Base-by-base conservation (phyloP, 352 stramenopile genomes). In the Phytophthora quininea region DNA sequence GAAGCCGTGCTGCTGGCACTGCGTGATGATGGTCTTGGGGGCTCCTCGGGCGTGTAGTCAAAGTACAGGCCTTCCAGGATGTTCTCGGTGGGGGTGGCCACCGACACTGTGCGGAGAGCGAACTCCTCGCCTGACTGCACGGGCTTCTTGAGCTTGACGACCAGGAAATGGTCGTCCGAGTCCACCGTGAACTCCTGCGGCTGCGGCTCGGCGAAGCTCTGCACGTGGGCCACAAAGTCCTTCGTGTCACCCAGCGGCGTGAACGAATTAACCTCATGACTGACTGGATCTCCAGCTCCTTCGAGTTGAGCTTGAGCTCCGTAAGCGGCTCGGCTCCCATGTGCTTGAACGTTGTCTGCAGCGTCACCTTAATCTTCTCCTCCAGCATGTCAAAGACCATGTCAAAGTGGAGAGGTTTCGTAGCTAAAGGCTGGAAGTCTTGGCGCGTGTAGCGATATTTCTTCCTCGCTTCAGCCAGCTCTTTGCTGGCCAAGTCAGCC, bases 321-420 rank as follows among this genome's bases (percentile, higher is more conserved):
- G 67, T 58, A 29, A 90, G 70, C 14, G 82, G 71, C 47, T 69
- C 42, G 3, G 29, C 54, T 14, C 66, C 82, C 1, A 74, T 29
- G 62, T 92, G 84, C 54, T 80, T 78, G 37, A 91, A 69, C 53
- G 84, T 92, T 58, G 84, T 90, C 56, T 92, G 80, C 47, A 89
- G 76, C 68, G 78, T 88, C 61, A 92, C 84, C 58, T 82, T 85
- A 19, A 80, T 76, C 59, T 83, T 74, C 32, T 54, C 61, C 61
- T 91, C 77, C 4, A 77, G 80, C n/a, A 93, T 77, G 56, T 92
- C 85, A 43, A 93, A 93, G 1, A 91, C 77, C 83, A 92, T 90
- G 70, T 93, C 81, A 37, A 90, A 90, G 72, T 93, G 85, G 48
- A 93, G 67, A 14, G 85, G 85, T 69, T 83, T 86, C 30, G 84